Evolutionary conservation across 1,139 yeast genomes (phyloP).

Genomic region (Meyerozyma carpophila): DNA sequence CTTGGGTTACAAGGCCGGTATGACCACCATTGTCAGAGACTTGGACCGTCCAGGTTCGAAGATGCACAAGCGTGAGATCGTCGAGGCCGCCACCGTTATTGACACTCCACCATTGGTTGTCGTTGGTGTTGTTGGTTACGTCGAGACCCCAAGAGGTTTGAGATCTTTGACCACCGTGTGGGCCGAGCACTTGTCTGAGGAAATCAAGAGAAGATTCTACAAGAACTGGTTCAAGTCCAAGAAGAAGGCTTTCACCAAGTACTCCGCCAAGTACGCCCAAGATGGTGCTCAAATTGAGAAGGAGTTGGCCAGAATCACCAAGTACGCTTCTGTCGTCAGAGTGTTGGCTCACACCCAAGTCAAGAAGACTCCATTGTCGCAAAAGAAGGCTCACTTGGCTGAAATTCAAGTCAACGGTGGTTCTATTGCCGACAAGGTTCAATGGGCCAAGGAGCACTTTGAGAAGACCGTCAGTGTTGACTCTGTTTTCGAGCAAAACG

Average conservation of each 20-base stretch:
- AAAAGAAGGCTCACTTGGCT: constrained; percentile 99
- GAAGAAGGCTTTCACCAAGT: constrained; percentile 99
- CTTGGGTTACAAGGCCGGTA: constrained; percentile 99
- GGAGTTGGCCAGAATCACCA: constrained; percentile 97
- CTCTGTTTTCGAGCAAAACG: constrained; percentile 97
- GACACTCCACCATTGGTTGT: constrained; percentile 99
- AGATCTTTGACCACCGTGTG: constrained; percentile 99
- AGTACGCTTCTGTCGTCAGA: constrained; percentile 98
- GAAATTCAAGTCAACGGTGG: constrained; percentile 99
- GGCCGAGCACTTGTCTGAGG: constrained; percentile 99
- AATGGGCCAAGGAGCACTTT: constrained; percentile 98
- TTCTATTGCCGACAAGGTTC: constrained; percentile 93
- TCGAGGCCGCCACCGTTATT: constrained; percentile 98
- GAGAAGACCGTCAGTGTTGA: constrained; percentile 97
- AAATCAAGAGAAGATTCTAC: constrained; percentile 99
- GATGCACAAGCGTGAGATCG: constrained; percentile 99
- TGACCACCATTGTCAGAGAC: constrained; percentile 99
- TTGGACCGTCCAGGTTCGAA: constrained; percentile 99
- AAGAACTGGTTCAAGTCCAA: constrained; percentile 99
- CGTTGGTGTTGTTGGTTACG: constrained; percentile 99
- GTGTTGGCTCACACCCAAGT: constrained; percentile 99
- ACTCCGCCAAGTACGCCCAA: constrained; percentile 96
- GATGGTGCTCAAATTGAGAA: constrained; percentile 86
- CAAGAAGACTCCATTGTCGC: constrained; percentile 98
- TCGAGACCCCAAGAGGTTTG: constrained; percentile 99